Percentiles rank a stretch among this genome's conserved stretches.
Conservation (phyloP, 306 rosid genomes). For the Quillaja saponaria region DNA sequence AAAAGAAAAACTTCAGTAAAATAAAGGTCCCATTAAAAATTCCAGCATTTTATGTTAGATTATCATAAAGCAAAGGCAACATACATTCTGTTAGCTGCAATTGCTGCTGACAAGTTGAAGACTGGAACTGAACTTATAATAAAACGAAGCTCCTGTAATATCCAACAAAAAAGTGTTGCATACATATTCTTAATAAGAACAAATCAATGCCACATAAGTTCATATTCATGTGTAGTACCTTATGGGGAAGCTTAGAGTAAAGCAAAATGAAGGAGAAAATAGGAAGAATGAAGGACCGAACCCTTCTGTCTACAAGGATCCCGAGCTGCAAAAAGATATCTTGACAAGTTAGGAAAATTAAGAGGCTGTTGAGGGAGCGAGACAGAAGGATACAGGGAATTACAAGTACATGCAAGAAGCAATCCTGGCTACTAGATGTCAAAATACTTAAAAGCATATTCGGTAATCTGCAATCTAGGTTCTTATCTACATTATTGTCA, state of each 20-base stretch:
- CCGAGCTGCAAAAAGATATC: conserved; percentile 71
- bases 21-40: conserved; percentile 19
- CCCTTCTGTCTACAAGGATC: conserved; percentile 71
- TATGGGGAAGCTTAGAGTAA: conserved; percentile 95
- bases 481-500: not conserved
- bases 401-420: too few relatives aligned
- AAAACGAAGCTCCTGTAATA: conserved; percentile 92
- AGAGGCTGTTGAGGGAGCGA: too few relatives aligned
- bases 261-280: conserved; percentile 73
- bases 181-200: conserved; percentile 5
- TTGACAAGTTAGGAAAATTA: conserved; percentile 33
- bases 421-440: too few relatives aligned
- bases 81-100: conserved; percentile 83
- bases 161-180: conserved; percentile 24
- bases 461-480: conserved; percentile 6
- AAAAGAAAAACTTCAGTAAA: conserved; percentile 12
- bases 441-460: conserved; percentile 22
- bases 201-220: conserved; percentile 10
- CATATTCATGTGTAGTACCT: conserved; percentile 49
- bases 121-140: conserved; percentile 82
- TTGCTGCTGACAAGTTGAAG: conserved; percentile 87
- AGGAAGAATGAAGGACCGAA: conserved; percentile 58
- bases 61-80: conserved; percentile 24
- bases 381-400: too few relatives aligned
- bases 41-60: not conserved